A percentile compares a stretch with the other conserved stretches of the same genome.
phyloP scores from a whole-genome alignment of 2,329 filamentous ascomycete genomes.

The Cercospora sesami region DNA sequence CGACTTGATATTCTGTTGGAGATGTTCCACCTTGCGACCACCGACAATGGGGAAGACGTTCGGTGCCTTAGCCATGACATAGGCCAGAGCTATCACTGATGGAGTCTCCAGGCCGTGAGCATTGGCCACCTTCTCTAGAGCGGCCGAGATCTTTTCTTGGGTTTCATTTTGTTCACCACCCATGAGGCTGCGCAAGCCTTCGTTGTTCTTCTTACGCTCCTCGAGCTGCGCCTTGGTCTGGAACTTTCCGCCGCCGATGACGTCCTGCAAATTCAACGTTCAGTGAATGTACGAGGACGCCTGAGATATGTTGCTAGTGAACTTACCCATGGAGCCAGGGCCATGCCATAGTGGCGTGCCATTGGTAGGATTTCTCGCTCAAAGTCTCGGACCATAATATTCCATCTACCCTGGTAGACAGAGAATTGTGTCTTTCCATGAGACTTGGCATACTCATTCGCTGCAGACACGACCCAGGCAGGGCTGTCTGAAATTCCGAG shows the following conservation, averaged over 20 bases:
- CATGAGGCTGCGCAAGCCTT: conserved; percentile 34
- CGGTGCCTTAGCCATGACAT: conserved; percentile 66
- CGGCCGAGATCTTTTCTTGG: conserved; percentile 55
- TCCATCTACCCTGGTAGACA: conserved; percentile 45
- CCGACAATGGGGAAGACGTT: conserved; percentile 63
- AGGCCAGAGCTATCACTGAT: conserved; percentile 58
- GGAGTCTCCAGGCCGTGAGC: conserved; percentile 50
- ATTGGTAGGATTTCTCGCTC: conserved; percentile 51
- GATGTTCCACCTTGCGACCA: conserved; percentile 66
- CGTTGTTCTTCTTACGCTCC: conserved; percentile 43
- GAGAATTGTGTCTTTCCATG: conserved; percentile 39
- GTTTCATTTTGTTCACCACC: conserved; percentile 40
- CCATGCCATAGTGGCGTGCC: conserved; percentile 46
- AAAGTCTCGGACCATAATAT: conserved; percentile 44
- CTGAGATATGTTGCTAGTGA: neutral
- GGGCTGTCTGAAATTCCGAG: conserved; percentile 49
- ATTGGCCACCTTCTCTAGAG: conserved; percentile 61
- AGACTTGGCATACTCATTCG: conserved; percentile 45
- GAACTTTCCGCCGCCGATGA: conserved; percentile 43
- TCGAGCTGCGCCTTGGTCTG: conserved; percentile 49
- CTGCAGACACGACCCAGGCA: conserved; percentile 45
- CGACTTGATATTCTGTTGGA: conserved; percentile 69
- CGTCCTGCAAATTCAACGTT: conserved; percentile 42
- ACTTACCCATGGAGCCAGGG: conserved; percentile 56
- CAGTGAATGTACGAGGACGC: neutral